These are phyloP conservation scores for Durio zibethinus DNA, from an alignment of 345 rosid species.

Conservation along the genomic window DNA sequence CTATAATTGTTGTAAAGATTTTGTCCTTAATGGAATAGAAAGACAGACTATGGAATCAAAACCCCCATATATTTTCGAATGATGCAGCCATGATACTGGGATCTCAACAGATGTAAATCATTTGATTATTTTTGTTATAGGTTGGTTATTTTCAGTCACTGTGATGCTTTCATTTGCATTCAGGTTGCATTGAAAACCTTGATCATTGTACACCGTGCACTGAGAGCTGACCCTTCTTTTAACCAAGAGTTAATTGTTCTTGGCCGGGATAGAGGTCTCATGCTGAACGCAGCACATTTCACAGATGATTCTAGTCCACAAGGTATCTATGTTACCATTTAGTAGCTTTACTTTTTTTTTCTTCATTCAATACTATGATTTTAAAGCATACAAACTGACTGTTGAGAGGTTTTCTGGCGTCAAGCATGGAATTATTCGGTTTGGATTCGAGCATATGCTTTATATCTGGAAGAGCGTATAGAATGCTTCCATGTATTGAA, in stretches of 20 bases:
- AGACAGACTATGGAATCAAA: not conserved
- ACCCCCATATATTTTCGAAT: not conserved
- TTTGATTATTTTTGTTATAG: not conserved
- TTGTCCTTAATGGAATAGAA: not conserved
- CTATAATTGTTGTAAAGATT: not conserved
- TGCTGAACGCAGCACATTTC: conserved; percentile 33
- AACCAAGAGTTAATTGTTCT: conserved; percentile 26
- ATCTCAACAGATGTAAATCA: not conserved
- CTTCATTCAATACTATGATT: not conserved
- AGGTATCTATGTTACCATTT: conserved; percentile 26
- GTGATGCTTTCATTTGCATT: conserved; percentile 5
- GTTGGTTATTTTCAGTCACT: not conserved
- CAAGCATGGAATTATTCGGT: conserved; percentile 46
- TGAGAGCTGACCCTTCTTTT: conserved; percentile 32
- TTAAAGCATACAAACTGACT: not conserved
- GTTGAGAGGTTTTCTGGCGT: conserved; percentile 3
- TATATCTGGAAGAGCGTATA: conserved; percentile 38
- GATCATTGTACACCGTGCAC: conserved; percentile 39
- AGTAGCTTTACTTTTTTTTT: not conserved
- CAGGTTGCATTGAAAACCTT: conserved; percentile 51
- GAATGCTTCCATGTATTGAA: conserved; percentile 32
- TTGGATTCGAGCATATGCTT: conserved; percentile 40
- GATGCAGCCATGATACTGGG: not conserved
- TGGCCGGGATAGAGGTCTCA: conserved; percentile 16
- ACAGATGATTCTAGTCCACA: conserved; percentile 33